Conservation (phyloP, 2,329 filamentous ascomycete species). For the Fusarium decemcellulare region DNA sequence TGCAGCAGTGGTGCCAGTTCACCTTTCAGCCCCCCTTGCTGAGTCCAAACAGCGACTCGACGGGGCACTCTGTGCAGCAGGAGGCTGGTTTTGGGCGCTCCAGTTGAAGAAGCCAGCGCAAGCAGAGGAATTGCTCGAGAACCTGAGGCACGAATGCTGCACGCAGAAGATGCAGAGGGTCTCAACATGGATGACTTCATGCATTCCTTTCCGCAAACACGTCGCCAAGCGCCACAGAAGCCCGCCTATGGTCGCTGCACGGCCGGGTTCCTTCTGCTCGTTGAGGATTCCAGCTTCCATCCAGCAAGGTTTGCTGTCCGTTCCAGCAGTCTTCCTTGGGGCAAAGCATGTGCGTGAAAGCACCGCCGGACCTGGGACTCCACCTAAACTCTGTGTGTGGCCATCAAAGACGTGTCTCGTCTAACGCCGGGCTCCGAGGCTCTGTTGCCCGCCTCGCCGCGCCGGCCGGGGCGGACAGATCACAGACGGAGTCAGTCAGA, state of each 20-base stretch:
- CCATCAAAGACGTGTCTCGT: slow-evolving; percentile 23
- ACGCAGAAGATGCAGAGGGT: slow-evolving; percentile 31
- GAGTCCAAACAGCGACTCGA: slow-evolving; percentile 22
- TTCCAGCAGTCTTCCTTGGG: slow-evolving; percentile 41
- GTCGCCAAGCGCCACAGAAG: slow-evolving; percentile 44
- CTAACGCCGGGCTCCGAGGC: slow-evolving; percentile 34
- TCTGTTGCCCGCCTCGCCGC: slow-evolving; percentile 23
- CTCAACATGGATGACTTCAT: slow-evolving; percentile 51
- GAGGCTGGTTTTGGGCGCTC: slow-evolving; percentile 14
- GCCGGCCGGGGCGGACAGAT: slow-evolving; percentile 32
- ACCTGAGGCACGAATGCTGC: slow-evolving; percentile 30
- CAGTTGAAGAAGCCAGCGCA: slow-evolving; percentile 13
- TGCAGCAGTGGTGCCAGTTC: slow-evolving; percentile 50
- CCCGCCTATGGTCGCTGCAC: slow-evolving; percentile 19
- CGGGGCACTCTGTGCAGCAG: slow-evolving; percentile 43
- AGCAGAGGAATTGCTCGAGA: slow-evolving; percentile 13
- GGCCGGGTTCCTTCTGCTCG: slow-evolving; percentile 32
- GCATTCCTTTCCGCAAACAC: slow-evolving; percentile 51
- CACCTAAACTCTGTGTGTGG: slow-evolving; percentile 41
- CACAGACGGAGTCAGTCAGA: slow-evolving; percentile 40
- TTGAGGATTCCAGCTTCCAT: slow-evolving; percentile 35
- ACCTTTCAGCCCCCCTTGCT: slow-evolving; percentile 38
- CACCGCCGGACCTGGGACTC: slow-evolving; percentile 19
- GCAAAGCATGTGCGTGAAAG: slow-evolving; percentile 30
- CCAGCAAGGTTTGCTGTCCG: slow-evolving; percentile 45